These are phyloP conservation scores for Vaccinium vitisidaea DNA, from an alignment of 148 eudicot genomes.

Conservation along the genomic window DNA sequence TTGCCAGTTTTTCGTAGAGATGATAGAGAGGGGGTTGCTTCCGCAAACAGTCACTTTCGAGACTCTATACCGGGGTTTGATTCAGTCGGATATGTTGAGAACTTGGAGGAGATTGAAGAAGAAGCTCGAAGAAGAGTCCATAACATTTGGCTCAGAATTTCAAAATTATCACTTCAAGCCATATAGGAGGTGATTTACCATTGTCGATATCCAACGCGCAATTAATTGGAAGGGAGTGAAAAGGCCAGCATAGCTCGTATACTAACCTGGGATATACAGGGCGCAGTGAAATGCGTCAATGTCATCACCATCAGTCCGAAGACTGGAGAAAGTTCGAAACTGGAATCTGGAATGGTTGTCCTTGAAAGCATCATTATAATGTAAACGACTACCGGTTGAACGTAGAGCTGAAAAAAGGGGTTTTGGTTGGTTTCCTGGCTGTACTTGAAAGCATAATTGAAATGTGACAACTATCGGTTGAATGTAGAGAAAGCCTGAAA, in stretches of 20 bases:
- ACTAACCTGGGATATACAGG: neutral
- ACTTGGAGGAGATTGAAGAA: constrained; percentile 96
- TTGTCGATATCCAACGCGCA: neutral
- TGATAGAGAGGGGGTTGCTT: constrained; percentile 89
- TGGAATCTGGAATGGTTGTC: neutral
- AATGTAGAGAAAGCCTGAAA: neutral
- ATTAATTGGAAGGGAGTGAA: neutral
- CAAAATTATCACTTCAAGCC: constrained; percentile 74
- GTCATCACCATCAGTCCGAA: neutral
- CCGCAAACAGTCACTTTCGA: constrained; percentile 93
- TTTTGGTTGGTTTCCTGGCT: no score
- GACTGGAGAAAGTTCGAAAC: neutral
- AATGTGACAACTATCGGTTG: neutral
- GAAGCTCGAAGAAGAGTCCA: constrained; percentile 84
- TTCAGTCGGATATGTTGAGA: constrained; percentile 80
- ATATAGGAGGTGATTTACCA: constrained; percentile 58
- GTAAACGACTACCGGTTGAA: neutral
- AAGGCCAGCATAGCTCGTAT: neutral
- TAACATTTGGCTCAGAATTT: constrained; percentile 81
- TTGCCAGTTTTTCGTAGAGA: constrained; percentile 76
- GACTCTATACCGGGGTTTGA: constrained; percentile 74
- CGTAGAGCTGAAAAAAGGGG: neutral
- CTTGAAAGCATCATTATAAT: neutral
- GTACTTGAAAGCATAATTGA: neutral
- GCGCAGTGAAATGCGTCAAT: neutral